Evolutionary conservation across 73 alveolate species (phyloP).

Genomic region (Effrenium voratum): DNA sequence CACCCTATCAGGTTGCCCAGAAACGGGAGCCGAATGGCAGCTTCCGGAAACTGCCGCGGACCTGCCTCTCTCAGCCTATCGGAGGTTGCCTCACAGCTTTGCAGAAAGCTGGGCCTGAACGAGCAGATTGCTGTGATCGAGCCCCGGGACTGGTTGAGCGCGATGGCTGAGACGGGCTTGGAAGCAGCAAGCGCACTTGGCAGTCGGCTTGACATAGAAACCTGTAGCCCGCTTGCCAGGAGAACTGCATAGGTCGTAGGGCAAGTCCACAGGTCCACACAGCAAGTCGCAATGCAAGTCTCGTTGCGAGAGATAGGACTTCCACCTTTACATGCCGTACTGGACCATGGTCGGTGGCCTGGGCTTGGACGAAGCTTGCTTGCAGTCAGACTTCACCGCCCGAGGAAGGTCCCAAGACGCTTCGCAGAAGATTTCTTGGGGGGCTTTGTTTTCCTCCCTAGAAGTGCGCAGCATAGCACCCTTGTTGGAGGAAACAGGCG

Average conservation of each 20-base stretch:
- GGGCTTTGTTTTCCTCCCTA: no score
- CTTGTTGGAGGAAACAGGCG: no score
- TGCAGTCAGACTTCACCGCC: background rate
- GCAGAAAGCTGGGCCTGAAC: constrained; percentile 39
- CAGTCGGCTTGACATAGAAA: background rate
- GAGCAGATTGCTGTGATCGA: constrained; percentile 74
- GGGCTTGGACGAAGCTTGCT: constrained; percentile 45
- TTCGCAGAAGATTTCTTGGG: no score
- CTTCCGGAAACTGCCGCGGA: no score
- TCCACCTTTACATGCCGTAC: constrained; percentile 80
- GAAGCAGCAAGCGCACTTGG: no score
- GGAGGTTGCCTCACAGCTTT: constrained; percentile 62
- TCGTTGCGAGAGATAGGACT: no score
- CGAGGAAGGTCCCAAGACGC: no score
- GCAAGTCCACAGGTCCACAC: background rate
- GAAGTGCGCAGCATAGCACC: no score
- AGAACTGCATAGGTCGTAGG: background rate
- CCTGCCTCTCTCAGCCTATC: no score
- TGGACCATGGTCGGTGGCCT: constrained; percentile 90
- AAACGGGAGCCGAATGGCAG: no score
- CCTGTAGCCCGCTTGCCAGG: background rate
- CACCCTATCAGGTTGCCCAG: no score
- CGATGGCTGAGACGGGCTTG: background rate
- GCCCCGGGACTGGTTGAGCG: constrained; percentile 37
- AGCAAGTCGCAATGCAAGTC: background rate